Conservation (phyloP, 2,329 filamentous ascomycete species). For the Aspergillus sp. region DNA sequence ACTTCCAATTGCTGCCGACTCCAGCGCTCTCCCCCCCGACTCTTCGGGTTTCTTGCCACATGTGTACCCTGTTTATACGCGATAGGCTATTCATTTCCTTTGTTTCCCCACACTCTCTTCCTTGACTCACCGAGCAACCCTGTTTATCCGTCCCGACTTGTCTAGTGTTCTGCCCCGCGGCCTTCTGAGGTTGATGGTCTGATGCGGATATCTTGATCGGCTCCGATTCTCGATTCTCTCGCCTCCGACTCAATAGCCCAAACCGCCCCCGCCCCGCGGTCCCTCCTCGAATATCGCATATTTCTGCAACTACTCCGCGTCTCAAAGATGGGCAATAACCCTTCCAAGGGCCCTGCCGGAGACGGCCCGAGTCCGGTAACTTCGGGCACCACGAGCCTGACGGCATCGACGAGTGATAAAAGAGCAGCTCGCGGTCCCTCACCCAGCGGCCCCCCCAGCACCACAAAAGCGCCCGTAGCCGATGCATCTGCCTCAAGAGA, state of each 20-base stretch:
- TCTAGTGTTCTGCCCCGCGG: conserved; percentile 13
- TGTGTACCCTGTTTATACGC: conserved; percentile 1
- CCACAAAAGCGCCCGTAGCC: conserved; percentile 40
- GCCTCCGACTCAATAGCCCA: conserved; percentile 7
- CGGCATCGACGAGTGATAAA: conserved; percentile 32
- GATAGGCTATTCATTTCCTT: conserved; percentile 5
- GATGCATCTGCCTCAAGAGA: conserved; percentile 45
- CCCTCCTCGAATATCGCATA: conserved; percentile 8
- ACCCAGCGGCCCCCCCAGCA: conserved; percentile 39
- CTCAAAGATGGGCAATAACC: conserved; percentile 49
- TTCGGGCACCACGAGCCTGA: conserved; percentile 25
- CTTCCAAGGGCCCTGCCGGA: conserved; percentile 44
- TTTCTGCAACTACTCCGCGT: conserved; percentile 10
- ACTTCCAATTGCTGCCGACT: conserved; percentile 17
- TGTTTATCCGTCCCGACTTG: neutral
- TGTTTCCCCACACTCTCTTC: neutral
- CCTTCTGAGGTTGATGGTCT: conserved; percentile 16
- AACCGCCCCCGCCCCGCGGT: neutral
- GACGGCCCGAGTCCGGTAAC: conserved; percentile 28
- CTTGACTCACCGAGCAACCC: neutral
- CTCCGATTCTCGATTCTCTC: neutral
- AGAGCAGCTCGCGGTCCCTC: conserved; percentile 43
- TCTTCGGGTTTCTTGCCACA: conserved; percentile 1
- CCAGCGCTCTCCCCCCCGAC: conserved; percentile 4
- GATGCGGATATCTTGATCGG: conserved; percentile 25